A percentile compares a stretch with the other conserved stretches of the same genome.
These are phyloP conservation scores for Lasiosphaeria hispida DNA, from an alignment of 495 filamentous ascomycete genomes.

Conservation along the genomic window DNA sequence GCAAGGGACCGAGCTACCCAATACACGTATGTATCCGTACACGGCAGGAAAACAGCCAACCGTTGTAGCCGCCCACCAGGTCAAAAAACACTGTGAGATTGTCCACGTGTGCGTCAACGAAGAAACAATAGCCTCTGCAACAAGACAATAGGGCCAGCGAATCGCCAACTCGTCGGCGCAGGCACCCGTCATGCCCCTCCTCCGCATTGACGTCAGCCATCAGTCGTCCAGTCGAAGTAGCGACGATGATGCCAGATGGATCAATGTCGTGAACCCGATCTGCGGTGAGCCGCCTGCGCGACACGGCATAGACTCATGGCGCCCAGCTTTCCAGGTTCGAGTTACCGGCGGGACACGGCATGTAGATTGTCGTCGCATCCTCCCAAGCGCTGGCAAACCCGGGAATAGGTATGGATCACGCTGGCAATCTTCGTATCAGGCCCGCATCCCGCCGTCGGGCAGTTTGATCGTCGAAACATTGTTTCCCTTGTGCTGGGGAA, in stretches of 20 bases:
- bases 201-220: not conserved
- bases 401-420: not conserved
- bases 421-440: not conserved
- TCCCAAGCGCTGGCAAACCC: not conserved
- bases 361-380: not conserved
- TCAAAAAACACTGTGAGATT: not conserved
- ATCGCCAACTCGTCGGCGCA: too few species aligned
- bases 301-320: not conserved
- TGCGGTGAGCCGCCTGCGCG: slow-evolving; percentile 3
- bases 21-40: not conserved
- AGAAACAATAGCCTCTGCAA: not conserved
- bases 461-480: slow-evolving; percentile 4
- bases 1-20: slow-evolving; percentile 1
- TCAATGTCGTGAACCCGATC: not conserved
- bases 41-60: slow-evolving; percentile 2
- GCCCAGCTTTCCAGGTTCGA: not conserved
- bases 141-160: too few species aligned
- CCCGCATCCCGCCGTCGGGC: not conserved
- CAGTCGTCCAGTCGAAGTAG: not conserved
- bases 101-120: slow-evolving; percentile 5
- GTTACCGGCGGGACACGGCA: not conserved
- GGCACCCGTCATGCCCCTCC: too few species aligned
- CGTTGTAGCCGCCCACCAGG: not conserved
- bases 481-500: not conserved
- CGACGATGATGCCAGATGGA: not conserved